These are phyloP conservation scores for Rasamsonia emersonii DNA, from an alignment of 2,329 filamentous ascomycete genomes.

Conservation along the genomic window DNA sequence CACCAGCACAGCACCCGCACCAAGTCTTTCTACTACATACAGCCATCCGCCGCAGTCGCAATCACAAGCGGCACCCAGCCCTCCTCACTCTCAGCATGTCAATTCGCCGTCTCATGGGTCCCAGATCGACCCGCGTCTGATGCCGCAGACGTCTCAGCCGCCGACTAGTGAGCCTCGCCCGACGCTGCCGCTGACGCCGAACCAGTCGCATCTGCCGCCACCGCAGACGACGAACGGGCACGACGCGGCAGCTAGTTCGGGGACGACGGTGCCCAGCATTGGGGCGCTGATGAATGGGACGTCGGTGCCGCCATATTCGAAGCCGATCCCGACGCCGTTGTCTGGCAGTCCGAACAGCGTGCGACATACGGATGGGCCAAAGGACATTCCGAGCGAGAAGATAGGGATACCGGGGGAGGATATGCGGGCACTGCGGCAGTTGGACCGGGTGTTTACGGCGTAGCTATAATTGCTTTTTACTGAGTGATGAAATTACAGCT, in stretches of 20 bases:
- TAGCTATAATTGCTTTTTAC: too few relatives aligned
- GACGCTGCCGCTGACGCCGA: conserved; percentile 15
- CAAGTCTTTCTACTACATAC: conserved; percentile 15
- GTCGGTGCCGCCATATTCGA: conserved; percentile 16
- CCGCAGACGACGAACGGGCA: conserved; percentile 15
- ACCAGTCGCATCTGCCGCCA: conserved; percentile 12
- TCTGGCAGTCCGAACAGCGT: conserved; percentile 7
- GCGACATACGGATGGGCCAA: conserved; percentile 31
- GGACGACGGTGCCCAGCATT: conserved; percentile 47
- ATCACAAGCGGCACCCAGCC: conserved; percentile 18
- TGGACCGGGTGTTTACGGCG: conserved; percentile 48
- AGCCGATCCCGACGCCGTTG: conserved; percentile 11
- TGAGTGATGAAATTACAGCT: too few relatives aligned
- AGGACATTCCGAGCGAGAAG: conserved; percentile 50
- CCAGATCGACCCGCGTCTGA: conserved; percentile 25
- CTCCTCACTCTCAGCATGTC: conserved; percentile 18
- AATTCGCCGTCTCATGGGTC: conserved; percentile 21
- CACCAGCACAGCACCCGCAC: conserved; percentile 10
- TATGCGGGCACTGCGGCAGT: conserved; percentile 54
- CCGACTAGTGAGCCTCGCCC: conserved; percentile 14
- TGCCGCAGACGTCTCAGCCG: conserved; percentile 24
- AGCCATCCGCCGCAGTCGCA: conserved; percentile 22
- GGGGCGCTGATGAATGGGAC: conserved; percentile 37
- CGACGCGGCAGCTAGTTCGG: conserved; percentile 19
- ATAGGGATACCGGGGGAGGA: conserved; percentile 54